A percentile compares a stretch with the other conserved stretches of the same genome.
Conservation (phyloP, 2,329 filamentous ascomycete species). For the Diplodia mutila region DNA sequence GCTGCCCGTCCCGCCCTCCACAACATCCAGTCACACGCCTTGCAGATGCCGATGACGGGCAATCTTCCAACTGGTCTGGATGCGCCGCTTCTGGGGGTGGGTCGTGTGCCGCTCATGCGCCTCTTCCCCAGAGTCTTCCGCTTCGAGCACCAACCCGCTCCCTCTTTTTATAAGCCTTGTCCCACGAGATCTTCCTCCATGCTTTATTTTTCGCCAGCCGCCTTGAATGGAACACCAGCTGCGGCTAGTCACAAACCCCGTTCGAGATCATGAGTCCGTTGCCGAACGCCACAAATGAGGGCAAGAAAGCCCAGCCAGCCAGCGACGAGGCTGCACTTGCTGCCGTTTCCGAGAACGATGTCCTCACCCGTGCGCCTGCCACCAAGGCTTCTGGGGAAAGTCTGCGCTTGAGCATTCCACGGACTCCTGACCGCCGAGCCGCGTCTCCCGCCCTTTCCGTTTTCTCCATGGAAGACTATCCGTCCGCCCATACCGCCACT, state of each 20-base stretch:
- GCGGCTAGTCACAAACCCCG: neutral
- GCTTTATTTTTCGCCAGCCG: neutral
- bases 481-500: neutral
- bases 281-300: neutral
- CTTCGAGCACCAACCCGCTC: neutral
- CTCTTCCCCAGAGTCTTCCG: constrained; percentile 15
- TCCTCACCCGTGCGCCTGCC: neutral
- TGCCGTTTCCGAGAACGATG: neutral
- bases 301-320: neutral
- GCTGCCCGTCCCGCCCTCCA: neutral
- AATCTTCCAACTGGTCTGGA: neutral
- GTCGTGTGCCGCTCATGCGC: constrained; percentile 16
- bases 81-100: neutral
- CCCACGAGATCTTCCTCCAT: neutral
- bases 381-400: neutral
- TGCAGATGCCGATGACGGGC: constrained; percentile 4
- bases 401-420: neutral
- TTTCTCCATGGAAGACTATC: constrained; percentile 19
- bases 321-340: neutral
- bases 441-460: neutral
- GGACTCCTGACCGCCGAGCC: neutral
- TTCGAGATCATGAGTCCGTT: neutral
- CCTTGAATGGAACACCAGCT: neutral
- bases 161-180: neutral
- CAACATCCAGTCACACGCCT: constrained; percentile 6